Base-by-base conservation (phyloP, 129 eudicot genomes). In the Lactuca saligna region DNA sequence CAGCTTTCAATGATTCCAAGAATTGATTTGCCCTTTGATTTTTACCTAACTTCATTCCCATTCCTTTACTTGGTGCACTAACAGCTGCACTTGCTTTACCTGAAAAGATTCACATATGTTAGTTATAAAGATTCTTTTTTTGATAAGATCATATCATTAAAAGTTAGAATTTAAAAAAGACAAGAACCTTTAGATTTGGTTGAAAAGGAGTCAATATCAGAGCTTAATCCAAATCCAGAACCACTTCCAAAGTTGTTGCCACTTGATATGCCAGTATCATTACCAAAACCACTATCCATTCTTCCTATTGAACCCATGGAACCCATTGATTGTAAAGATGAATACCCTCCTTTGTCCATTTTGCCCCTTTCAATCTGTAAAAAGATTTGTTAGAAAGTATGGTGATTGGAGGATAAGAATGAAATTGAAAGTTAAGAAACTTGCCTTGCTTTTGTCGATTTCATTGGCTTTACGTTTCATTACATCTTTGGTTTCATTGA, bases 381-480 rank as follows among this genome's bases (percentile, higher is more conserved):
- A 71, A 17, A 25, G 29, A 56, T 44, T 17, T 5, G 17, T 33
- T 51, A 12, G 33, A 37, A n/a, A 44, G 49, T 37, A 69, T 25
- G 53, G 2, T 25, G 29, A 25, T 25, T 25, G 29, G 29, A 17
- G 7, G 17, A 65, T 33, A 13, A 17, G 8, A 57, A 2, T 11
- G 51, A 34, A 17, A 13, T 11, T 37, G 44, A 3, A 50, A 11
- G 44, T 51, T 49, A 78, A 8, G 57, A 31, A 69, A 61, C 75
- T 76, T 84, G 79, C 99, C 90, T 82, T 89, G 92, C 78, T 93
- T 83, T 89, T 93, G 65, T 93, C 93, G 53, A 93, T 93, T 81
- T 93, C 97, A 76, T 71, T 93, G 51, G 93, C 99, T 83, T 82
- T 93, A 49, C 93, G 95, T 83, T 85, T 93, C 99, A 93, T 93